Evolutionary conservation across 192 early-diverging fungal genomes (phyloP).

Genomic region (Mortierella hygrophila): DNA sequence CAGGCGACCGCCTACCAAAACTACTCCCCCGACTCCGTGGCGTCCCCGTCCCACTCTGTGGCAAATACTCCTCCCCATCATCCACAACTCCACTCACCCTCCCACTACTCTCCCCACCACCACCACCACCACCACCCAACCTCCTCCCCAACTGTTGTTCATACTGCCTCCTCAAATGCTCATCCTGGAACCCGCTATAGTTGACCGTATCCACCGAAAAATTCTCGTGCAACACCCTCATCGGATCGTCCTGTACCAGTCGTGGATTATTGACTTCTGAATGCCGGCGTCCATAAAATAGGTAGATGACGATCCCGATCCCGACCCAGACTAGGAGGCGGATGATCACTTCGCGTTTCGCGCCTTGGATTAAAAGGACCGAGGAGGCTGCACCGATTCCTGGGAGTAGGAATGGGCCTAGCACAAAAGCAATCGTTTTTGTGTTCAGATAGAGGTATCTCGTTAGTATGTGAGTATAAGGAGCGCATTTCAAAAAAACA

Average conservation of each 20-base stretch:
- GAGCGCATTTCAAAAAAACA: background rate
- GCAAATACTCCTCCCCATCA: slow-evolving; percentile 8
- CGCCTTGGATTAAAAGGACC: slow-evolving; percentile 75
- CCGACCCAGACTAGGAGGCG: slow-evolving; percentile 86
- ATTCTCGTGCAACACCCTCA: slow-evolving; percentile 41
- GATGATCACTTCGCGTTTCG: slow-evolving; percentile 73
- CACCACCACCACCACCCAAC: background rate
- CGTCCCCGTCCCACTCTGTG: background rate
- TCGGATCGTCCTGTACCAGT: slow-evolving; percentile 21
- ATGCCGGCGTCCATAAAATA: slow-evolving; percentile 71
- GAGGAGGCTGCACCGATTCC: slow-evolving; percentile 70
- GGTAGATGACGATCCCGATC: slow-evolving; percentile 83
- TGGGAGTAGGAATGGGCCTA: slow-evolving; percentile 73
- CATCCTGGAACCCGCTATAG: slow-evolving; percentile 25
- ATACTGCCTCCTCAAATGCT: slow-evolving; percentile 33
- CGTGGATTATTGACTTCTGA: slow-evolving; percentile 66
- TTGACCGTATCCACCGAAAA: slow-evolving; percentile 13
- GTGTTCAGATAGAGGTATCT: too few species aligned
- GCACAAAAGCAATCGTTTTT: background rate
- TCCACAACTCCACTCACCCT: background rate
- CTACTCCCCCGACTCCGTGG: background rate
- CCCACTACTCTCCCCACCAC: background rate
- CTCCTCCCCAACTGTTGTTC: slow-evolving; percentile 37
- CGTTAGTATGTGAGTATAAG: too few species aligned
- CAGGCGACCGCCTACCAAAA: background rate